Base-by-base conservation (phyloP, 164 flowering plant species). In the Tetracentron sinense region DNA sequence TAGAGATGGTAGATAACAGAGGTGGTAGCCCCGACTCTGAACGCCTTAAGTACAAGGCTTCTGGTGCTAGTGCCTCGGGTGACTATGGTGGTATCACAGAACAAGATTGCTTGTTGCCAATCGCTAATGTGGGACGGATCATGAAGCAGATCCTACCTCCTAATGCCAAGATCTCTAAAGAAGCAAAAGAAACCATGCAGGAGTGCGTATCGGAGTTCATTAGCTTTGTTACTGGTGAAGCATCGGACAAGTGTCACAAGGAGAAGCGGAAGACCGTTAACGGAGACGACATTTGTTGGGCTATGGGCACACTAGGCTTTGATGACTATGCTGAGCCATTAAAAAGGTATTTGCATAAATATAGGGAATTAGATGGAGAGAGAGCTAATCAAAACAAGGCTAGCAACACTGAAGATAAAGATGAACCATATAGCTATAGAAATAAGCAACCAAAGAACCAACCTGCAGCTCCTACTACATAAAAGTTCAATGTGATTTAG, bases 131-230 rank as follows among this genome's bases (percentile, higher is more conserved):
- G 1, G 94, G 90, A 25, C 52, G 94, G 56, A 81, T 88, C 57
- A 85, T 88, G 94, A 88, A 88, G 82, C 88, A 84, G 56, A 79
- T 79, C 57, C 72, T 88, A 10, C 94, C 94, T 4, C 77, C 81
- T 1, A 82, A 83, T 60, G 90, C 89, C 0, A 88, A 88, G 69
- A 80, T 88, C 79, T 85, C 94, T 12, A 88, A 88, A 64, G 94
- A 88, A 69, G 94, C 83, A 3, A 88, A 88, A 62, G 90, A 88
- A 70, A 88, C 89, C 63, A 83, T 85, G 90, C 90, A 88, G 56
- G 94, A 88, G 54, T 88, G 94, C 67, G 94, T 78, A 0, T 81
- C 94, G 0, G 94, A 88, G 83, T 88, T 88, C 78, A 84, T 88
- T 19, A 84, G 89, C 73, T 88, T 88, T 66, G 94, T 85, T 7